A percentile compares a stretch with the other conserved stretches of the same genome.
Evolutionary conservation across 768 basidiomycete species (phyloP).

Genomic region (Leucosporidium creatinivorum): DNA sequence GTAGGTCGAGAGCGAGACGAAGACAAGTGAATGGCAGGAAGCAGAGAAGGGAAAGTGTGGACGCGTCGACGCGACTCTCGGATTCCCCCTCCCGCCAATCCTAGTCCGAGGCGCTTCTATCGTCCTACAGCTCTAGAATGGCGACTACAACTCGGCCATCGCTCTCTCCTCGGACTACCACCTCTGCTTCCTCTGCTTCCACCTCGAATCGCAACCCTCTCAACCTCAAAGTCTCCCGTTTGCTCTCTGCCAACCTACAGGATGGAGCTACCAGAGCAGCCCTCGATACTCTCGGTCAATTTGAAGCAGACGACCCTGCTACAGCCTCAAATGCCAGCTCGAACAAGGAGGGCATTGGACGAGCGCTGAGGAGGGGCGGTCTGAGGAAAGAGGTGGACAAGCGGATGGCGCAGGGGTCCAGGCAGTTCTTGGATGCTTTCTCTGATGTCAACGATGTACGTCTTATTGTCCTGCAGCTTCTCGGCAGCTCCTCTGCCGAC

Average conservation of each 20-base stretch:
- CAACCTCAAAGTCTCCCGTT: slow-evolving; percentile 30
- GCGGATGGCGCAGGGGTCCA: slow-evolving; percentile 71
- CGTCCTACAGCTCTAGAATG: no score
- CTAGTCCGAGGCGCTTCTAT: no score
- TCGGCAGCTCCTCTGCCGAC: no score
- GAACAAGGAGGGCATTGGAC: slow-evolving; percentile 40
- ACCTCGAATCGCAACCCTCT: slow-evolving; percentile 21
- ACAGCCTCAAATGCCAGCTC: neutral
- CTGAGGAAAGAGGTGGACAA: slow-evolving; percentile 77
- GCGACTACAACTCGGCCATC: neutral
- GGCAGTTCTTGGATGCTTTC: slow-evolving; percentile 73
- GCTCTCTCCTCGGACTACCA: neutral
- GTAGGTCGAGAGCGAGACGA: no score
- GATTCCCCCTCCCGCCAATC: no score
- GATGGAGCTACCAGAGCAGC: slow-evolving; percentile 31
- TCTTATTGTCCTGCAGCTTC: no score
- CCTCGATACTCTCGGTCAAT: slow-evolving; percentile 33
- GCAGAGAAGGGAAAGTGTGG: no score
- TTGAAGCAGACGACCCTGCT: slow-evolving; percentile 9
- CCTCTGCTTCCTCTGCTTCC: neutral
- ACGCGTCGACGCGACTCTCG: no score
- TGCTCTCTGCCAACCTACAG: slow-evolving; percentile 34
- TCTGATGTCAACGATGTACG: slow-evolving; percentile 85
- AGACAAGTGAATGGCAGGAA: no score
- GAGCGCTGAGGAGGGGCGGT: slow-evolving; percentile 66